Base-by-base conservation (phyloP, 202 grass and related monocot species). In the Setaria viridis region DNA sequence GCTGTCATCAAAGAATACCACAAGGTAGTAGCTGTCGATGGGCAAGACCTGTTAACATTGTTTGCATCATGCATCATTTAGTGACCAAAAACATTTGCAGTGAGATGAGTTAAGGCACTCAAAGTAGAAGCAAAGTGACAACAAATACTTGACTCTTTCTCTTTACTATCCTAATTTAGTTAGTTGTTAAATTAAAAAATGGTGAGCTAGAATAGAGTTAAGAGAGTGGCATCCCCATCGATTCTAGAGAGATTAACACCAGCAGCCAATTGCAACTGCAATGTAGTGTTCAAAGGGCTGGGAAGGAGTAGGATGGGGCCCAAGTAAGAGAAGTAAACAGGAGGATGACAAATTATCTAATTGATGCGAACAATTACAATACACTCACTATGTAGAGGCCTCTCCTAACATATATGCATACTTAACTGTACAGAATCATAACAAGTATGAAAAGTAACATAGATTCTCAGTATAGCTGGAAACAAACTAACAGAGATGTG, bases 1-100 rank as follows among this genome's bases (percentile, higher is more conserved):
- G n/a, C 60, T 79, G 67, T 45, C 86, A 84, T 63, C 41, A 64
- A 74, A 84, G 46, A 67, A 67, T 39, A 56, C 59, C 20, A 57
- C 4, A 13, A 47, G 15, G 67, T 65, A 54, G 57, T 57, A 84
- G 57, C 37, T 72, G 3, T 79, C 80, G 5, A 79, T 48, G 35
- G 68, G 70, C 19, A 72, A 79, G 46, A 66, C 67, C 57, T 79
- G 70, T 48, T 64, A 78, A 69, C 48, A 88, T 70, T 41, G 13
- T 83, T 71, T 59, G 65, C 82, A n/a, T 45, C 42, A 42, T 45
- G 35, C 11, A 70, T 37, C 34, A 79, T 72, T 82, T 72, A 72
- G 35, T 78, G 43, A 62, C 73, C 8, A 20, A 21, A 75, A 81
- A 83, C 48, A 76, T 29, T 60, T 55, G 67, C 45, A 45, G 48